Percentiles rank a stretch among this genome's conserved stretches.
Conservation (phyloP, 2,329 filamentous ascomycete species). For the Cercospora nicotianae region DNA sequence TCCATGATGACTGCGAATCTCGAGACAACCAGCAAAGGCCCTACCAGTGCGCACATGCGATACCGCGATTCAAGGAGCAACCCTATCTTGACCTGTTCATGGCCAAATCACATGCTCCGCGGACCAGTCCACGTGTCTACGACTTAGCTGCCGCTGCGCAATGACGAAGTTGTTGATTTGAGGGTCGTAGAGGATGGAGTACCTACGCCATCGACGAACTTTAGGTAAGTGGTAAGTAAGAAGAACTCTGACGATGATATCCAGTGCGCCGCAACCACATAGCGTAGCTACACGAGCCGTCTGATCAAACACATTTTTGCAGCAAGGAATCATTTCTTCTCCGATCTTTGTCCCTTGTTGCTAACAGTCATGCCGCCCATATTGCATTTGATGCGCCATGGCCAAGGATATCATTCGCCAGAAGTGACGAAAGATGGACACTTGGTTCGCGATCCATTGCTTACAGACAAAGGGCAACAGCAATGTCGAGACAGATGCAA, state of each 20-base stretch:
- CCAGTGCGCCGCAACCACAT: too few species aligned
- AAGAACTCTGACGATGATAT: too few species aligned
- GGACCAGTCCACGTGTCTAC: background rate
- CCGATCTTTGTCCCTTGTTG: background rate
- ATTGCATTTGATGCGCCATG: constrained; percentile 36
- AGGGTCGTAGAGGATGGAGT: background rate
- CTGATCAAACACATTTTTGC: background rate
- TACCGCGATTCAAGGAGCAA: background rate
- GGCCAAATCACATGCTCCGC: background rate
- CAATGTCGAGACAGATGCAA: constrained; percentile 30
- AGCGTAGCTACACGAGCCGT: background rate
- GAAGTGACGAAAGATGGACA: constrained; percentile 32
- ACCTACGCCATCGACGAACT: constrained; percentile 1
- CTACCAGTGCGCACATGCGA: too few species aligned
- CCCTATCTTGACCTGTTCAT: background rate
- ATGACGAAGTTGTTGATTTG: background rate
- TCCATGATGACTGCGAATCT: too few species aligned
- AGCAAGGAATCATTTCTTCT: background rate
- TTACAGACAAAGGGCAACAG: constrained; percentile 33
- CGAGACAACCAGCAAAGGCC: too few species aligned
- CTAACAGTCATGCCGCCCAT: constrained; percentile 27
- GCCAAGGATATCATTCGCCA: constrained; percentile 34
- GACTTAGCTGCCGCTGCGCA: constrained; percentile 8
- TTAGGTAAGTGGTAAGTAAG: too few species aligned
- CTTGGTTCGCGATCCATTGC: constrained; percentile 30